Conservation (phyloP, 148 eudicot genomes). For the Drosera capensis region DNA sequence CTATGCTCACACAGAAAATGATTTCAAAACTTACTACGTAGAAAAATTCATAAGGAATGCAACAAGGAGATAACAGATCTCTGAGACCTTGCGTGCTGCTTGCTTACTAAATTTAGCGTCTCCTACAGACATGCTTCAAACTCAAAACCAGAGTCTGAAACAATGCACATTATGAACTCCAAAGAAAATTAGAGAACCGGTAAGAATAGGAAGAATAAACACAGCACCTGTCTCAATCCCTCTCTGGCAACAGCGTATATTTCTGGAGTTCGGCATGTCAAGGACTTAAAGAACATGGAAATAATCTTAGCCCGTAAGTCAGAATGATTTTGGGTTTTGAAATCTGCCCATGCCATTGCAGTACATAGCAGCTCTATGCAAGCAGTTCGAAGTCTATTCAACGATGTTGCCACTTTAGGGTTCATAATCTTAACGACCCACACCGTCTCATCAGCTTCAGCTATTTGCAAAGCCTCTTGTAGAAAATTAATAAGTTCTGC, state of each 20-base stretch:
- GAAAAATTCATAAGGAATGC: no score
- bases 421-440: conserved; percentile 90
- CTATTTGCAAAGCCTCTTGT: conserved; percentile 91
- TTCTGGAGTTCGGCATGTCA: conserved; percentile 82
- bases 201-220: conserved; percentile 3
- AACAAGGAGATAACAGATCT: no score
- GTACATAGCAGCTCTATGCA: conserved; percentile 96
- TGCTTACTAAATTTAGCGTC: no score
- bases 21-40: no score
- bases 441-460: conserved; percentile 83
- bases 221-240: conserved; percentile 80
- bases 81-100: no score
- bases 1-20: no score
- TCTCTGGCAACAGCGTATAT: conserved; percentile 95
- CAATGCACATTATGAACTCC: not conserved
- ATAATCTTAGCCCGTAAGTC: conserved; percentile 85
- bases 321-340: conserved; percentile 73
- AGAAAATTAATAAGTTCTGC: conserved; percentile 75
- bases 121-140: no score
- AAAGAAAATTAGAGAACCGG: not conserved
- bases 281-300: conserved; percentile 92
- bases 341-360: conserved; percentile 98
- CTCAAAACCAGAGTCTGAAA: no score
- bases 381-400: conserved; percentile 83
- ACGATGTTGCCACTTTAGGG: conserved; percentile 74